Percentiles rank a stretch among this genome's conserved stretches.
phyloP scores from a whole-genome alignment of 2,329 filamentous ascomycete species.

The Trichoderma endophyticum region DNA sequence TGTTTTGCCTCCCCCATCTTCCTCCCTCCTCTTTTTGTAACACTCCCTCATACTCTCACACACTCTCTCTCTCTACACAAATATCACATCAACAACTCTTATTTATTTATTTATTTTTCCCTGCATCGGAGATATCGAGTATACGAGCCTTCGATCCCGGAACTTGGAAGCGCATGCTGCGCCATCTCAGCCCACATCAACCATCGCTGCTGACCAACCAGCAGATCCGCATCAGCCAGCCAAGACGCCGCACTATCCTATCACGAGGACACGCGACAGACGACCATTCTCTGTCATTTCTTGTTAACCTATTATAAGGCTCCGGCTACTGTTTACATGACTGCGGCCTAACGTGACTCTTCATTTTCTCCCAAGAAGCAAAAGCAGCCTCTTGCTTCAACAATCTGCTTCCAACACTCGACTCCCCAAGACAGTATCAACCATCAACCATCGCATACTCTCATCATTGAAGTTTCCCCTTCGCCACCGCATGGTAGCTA shows the following conservation, averaged over 20 bases:
- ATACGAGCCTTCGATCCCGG: constrained; percentile 5
- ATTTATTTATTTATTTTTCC: background rate
- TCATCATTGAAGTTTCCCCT: background rate
- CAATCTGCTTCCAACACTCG: background rate
- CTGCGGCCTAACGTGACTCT: background rate
- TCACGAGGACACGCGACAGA: constrained; percentile 18
- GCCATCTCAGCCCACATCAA: constrained; percentile 4
- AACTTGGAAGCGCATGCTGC: constrained; percentile 6
- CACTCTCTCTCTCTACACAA: background rate
- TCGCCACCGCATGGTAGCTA: constrained; percentile 23
- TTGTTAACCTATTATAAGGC: background rate
- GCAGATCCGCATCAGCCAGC: constrained; percentile 1
- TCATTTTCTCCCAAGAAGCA: background rate
- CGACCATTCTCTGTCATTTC: background rate
- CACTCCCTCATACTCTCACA: background rate
- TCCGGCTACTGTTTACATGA: background rate
- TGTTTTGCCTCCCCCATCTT: background rate
- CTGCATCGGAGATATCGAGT: background rate
- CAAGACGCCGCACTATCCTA: constrained; percentile 16
- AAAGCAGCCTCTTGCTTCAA: background rate
- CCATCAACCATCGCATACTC: background rate
- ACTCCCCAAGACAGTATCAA: background rate
- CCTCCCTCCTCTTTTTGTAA: background rate
- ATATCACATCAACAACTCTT: background rate
- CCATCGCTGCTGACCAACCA: constrained; percentile 17